Evolutionary conservation across 106 monocot species (phyloP), one percentile per base, ranked within the genome.

Genomic region (Dioscorea dumetorum): DNA sequence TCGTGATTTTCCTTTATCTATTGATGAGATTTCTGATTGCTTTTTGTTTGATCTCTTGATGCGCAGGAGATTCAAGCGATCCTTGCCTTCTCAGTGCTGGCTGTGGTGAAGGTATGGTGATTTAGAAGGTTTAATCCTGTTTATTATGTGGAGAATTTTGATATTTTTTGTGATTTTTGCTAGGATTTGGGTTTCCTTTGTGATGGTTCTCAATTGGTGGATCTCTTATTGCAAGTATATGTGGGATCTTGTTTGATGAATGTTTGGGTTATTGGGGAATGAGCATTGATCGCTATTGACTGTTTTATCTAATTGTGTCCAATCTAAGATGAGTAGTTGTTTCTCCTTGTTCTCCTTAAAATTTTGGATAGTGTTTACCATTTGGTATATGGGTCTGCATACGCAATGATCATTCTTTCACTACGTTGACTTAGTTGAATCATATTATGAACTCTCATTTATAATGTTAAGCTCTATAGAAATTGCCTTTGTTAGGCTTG

Each of bases 31-130:
- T 19, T 16, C 18, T 19, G 54, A 19, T 19, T 19, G 15, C 1
- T 18, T 54, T 18, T 54, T 14, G 54, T 54, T 19, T 54, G 54
- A 54, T 49, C 22, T 66, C 24, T 49, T 67, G 15, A 68, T 66
- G 21, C 15, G 33, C 78, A 97, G 97, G 97, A 97, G 67, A 79
- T 89, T 16, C 97, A 91, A 67, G 97, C 86, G 18, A 19, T 90
- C 18, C 86, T 97, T 54, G 48, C 74, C 0, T 90, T 92, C 58
- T 78, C 60, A 35, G 78, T 85, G 52, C 66, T 89, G 57, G 50
- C 63, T 12, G 75, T 74, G 31, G 71, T 97, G 0, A 91, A 92
- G 89, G 91, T 97, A 74, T 4, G 60, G 8, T 24, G 35, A 4
- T 31, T 4, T 14, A 10, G 10, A 8, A 54, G 41, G 41, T 41